Percentiles rank a stretch among this genome's conserved stretches.
Evolutionary conservation across 176 grass and related monocot species (phyloP).

Genomic region (Puya raimondii): DNA sequence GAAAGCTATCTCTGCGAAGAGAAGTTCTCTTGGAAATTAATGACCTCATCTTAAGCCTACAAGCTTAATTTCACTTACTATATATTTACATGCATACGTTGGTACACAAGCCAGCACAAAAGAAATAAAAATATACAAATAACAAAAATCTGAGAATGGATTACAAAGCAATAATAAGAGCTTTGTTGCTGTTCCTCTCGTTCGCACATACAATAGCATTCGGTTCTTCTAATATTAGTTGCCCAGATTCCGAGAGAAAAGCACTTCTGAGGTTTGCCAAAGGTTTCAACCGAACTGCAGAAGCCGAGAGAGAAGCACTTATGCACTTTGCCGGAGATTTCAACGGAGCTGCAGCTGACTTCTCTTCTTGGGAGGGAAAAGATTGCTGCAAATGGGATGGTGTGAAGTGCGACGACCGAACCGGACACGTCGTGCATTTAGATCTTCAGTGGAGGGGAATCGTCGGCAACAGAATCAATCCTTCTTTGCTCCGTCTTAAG

Average conservation of each 20-base stretch:
- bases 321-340: no score
- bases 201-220: background rate
- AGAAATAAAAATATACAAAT: background rate
- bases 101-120: background rate
- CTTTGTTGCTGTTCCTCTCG: background rate
- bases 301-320: background rate
- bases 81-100: background rate
- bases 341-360: no score
- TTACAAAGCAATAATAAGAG: background rate
- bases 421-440: constrained; percentile 12
- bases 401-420: constrained; percentile 29
- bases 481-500: background rate
- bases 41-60: background rate
- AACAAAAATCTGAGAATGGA: background rate
- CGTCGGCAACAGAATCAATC: background rate
- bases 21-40: no score
- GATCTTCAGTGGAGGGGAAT: background rate
- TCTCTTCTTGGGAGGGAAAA: constrained; percentile 25
- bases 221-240: background rate
- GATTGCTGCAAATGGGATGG: constrained; percentile 36
- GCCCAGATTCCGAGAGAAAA: background rate
- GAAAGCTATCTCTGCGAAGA: no score
- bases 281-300: background rate
- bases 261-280: background rate
- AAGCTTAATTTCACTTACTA: background rate